phyloP scores from a whole-genome alignment of 148 eudicot genomes.

The Dysphania ambrosioides region DNA sequence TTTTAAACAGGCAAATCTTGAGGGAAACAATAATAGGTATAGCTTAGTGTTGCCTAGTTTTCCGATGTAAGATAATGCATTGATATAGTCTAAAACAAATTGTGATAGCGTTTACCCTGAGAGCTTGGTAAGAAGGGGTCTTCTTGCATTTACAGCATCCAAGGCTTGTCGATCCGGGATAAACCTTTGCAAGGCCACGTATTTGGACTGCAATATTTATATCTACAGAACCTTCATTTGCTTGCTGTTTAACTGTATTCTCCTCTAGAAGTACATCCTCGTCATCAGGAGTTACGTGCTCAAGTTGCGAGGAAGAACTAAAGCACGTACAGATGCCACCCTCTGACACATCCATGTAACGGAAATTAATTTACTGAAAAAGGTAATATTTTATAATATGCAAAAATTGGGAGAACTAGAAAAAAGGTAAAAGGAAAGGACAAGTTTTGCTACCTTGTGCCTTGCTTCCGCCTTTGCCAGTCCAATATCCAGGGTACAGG shows the following conservation, averaged over 20 bases:
- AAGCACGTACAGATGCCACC: constrained; percentile 80
- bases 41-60: neutral
- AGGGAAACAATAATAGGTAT: neutral
- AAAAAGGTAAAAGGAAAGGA: neutral
- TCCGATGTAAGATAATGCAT: too few relatives aligned
- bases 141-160: constrained; percentile 80
- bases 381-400: neutral
- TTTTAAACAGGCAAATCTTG: neutral
- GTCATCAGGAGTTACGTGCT: constrained; percentile 60
- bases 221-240: constrained; percentile 47
- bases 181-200: constrained; percentile 78
- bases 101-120: constrained; percentile 33
- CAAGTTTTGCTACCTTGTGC: constrained; percentile 43
- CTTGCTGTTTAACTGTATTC: constrained; percentile 60
- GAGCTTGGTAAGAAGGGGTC: constrained; percentile 77
- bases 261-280: constrained; percentile 88
- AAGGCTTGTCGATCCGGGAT: constrained; percentile 58
- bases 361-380: neutral
- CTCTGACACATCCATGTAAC: constrained; percentile 27
- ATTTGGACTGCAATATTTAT: constrained; percentile 75
- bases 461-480: constrained; percentile 72
- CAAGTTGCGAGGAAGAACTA: constrained; percentile 43
- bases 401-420: neutral
- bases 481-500: constrained; percentile 82
- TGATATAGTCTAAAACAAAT: neutral